These are phyloP conservation scores for Epicoccum nigrum DNA, from an alignment of 2,329 filamentous ascomycete species.

Conservation along the genomic window DNA sequence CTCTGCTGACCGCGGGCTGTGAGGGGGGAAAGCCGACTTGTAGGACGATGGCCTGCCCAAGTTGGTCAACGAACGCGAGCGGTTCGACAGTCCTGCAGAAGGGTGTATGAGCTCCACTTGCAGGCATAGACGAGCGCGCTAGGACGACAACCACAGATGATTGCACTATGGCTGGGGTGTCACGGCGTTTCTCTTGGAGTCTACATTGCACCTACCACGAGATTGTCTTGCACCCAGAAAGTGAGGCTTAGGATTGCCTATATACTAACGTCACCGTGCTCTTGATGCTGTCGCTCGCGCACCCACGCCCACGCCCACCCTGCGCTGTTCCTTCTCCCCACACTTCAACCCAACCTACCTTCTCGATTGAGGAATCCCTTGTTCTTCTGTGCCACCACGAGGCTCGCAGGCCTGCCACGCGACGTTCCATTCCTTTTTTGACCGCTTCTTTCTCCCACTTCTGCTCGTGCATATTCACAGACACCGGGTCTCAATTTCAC, in stretches of 20 bases:
- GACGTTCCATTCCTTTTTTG: neutral
- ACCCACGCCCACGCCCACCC: neutral
- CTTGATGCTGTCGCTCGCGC: neutral
- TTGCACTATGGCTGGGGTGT: too few species aligned
- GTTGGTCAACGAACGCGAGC: too few species aligned
- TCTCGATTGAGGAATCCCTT: conserved; percentile 6
- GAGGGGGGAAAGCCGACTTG: too few species aligned
- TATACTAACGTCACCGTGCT: neutral
- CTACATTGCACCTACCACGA: neutral
- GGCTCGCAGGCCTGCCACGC: conserved; percentile 4
- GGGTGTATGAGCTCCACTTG: too few species aligned
- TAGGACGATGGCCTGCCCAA: too few species aligned
- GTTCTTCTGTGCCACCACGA: neutral
- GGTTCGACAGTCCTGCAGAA: too few species aligned
- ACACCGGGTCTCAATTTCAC: neutral
- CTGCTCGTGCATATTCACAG: neutral
- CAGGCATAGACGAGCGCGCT: too few species aligned
- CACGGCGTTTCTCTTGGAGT: too few species aligned
- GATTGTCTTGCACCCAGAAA: too few species aligned
- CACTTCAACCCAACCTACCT: conserved; percentile 11
- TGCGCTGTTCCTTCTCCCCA: conserved; percentile 5
- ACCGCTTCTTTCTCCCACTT: neutral
- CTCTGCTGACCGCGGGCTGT: too few species aligned
- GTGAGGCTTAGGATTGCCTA: too few species aligned
- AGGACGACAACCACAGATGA: too few species aligned